These are phyloP conservation scores for Aspergillus heteromorphus DNA, from an alignment of 495 filamentous ascomycete genomes.

Conservation along the genomic window DNA sequence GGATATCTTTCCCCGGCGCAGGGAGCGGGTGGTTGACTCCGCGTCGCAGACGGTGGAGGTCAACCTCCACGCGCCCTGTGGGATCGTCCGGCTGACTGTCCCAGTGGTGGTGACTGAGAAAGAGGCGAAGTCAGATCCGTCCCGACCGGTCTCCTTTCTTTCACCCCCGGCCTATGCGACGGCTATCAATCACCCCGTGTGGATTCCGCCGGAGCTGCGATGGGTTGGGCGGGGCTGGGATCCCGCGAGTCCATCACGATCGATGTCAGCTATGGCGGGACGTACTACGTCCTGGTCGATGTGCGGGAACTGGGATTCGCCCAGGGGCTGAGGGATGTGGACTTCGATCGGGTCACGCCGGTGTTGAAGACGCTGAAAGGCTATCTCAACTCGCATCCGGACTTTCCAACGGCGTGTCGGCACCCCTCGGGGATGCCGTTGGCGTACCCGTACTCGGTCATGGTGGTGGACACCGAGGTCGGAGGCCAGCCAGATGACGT, in stretches of 20 bases:
- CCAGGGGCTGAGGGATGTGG: constrained; percentile 6
- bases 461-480: constrained; percentile 15
- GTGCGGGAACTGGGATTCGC: constrained; percentile 17
- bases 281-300: constrained; percentile 22
- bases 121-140: neutral
- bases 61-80: constrained; percentile 8
- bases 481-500: constrained; percentile 8
- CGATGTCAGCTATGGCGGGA: constrained; percentile 23
- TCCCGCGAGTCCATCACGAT: constrained; percentile 6
- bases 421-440: constrained; percentile 16
- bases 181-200: constrained; percentile 9
- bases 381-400: constrained; percentile 11
- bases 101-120: neutral
- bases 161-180: constrained; percentile 22
- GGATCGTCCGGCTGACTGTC: constrained; percentile 3
- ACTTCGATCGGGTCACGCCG: constrained; percentile 9
- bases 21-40: constrained; percentile 6
- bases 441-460: constrained; percentile 23
- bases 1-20: constrained; percentile 19
- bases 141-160: constrained; percentile 17
- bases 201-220: constrained; percentile 14
- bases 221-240: constrained; percentile 24
- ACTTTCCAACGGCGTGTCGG: constrained; percentile 10
- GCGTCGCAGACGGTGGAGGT: neutral
- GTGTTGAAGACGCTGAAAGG: constrained; percentile 15